A percentile compares a stretch with the other conserved stretches of the same genome.
These are phyloP conservation scores for Bruguiera hainesii DNA, from an alignment of 441 rosid species.

Conservation along the genomic window DNA sequence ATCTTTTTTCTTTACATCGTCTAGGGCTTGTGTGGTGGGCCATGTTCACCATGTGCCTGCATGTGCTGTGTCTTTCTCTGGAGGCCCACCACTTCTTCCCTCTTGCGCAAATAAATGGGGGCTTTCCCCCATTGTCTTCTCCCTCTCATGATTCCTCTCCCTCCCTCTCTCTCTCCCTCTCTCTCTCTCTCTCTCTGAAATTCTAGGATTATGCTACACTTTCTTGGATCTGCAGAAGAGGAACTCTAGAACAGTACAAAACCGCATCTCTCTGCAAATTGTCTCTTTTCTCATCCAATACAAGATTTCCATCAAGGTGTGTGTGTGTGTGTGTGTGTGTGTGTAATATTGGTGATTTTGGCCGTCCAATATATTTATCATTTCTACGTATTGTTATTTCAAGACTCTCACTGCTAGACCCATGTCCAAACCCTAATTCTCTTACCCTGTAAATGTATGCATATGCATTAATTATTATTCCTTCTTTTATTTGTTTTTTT, in stretches of 20 bases:
- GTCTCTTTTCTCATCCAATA: conserved; percentile 14
- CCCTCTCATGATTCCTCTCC: conserved; percentile 24
- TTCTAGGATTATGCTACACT: conserved; percentile 23
- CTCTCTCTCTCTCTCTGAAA: conserved; percentile 11
- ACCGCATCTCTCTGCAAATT: conserved; percentile 29
- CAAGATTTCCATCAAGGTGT: neutral
- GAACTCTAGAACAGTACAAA: neutral
- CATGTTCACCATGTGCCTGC: conserved; percentile 92
- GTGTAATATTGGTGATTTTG: neutral
- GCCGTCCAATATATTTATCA: neutral
- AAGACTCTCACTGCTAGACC: neutral
- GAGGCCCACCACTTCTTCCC: conserved; percentile 69
- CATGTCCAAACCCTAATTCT: conserved; percentile 1
- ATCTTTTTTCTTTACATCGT: conserved; percentile 8
- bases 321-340: neutral
- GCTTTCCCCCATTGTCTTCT: conserved; percentile 28
- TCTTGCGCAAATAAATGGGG: conserved; percentile 55
- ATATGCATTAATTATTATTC: too few relatives aligned
- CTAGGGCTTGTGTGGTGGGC: conserved; percentile 55
- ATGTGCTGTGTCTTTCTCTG: conserved; percentile 82
- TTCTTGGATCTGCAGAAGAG: conserved; percentile 21
- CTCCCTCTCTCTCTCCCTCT: neutral
- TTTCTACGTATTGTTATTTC: neutral
- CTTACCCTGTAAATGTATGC: neutral
- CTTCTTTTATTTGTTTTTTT: too few relatives aligned